These are phyloP conservation scores for Aethionema arabicum DNA, from an alignment of 345 rosid species.

Conservation along the genomic window DNA sequence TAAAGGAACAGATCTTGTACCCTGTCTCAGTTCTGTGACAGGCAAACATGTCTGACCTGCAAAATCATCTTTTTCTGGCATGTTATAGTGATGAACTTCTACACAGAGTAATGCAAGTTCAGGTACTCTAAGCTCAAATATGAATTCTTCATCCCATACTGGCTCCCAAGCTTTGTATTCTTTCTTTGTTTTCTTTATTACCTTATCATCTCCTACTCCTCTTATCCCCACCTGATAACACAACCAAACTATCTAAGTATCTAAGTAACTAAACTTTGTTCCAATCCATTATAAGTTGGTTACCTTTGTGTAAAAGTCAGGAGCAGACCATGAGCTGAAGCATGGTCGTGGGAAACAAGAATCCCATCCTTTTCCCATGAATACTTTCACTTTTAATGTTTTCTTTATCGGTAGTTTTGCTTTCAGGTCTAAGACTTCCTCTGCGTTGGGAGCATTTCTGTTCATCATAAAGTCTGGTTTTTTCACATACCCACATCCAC, in stretches of 20 bases:
- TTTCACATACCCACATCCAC: constrained; percentile 71
- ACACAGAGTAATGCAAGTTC: constrained; percentile 63
- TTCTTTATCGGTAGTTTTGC: constrained; percentile 41
- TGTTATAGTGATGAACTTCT: constrained; percentile 67
- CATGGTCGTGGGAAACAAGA: constrained; percentile 47
- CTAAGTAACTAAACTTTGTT: too few relatives aligned
- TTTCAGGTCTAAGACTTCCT: constrained; percentile 51
- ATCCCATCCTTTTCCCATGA: constrained; percentile 75
- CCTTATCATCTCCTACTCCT: constrained; percentile 57
- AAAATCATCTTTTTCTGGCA: constrained; percentile 69
- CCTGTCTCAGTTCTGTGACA: constrained; percentile 54
- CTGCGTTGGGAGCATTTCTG: constrained; percentile 24
- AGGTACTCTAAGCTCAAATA: constrained; percentile 59
- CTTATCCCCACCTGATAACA: constrained; percentile 59
- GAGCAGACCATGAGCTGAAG: constrained; percentile 59
- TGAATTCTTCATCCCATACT: constrained; percentile 68
- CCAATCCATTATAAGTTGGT: constrained; percentile 10
- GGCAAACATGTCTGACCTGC: constrained; percentile 76
- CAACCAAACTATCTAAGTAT: too few relatives aligned
- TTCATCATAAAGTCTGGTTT: constrained; percentile 61
- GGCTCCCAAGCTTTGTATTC: constrained; percentile 62
- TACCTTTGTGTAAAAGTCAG: constrained; percentile 68
- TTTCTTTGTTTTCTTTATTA: constrained; percentile 63
- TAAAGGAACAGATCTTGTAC: constrained; percentile 65
- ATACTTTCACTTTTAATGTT: constrained; percentile 60